phyloP scores from a whole-genome alignment of 495 filamentous ascomycete species.

The Talaromyces adpressus region DNA sequence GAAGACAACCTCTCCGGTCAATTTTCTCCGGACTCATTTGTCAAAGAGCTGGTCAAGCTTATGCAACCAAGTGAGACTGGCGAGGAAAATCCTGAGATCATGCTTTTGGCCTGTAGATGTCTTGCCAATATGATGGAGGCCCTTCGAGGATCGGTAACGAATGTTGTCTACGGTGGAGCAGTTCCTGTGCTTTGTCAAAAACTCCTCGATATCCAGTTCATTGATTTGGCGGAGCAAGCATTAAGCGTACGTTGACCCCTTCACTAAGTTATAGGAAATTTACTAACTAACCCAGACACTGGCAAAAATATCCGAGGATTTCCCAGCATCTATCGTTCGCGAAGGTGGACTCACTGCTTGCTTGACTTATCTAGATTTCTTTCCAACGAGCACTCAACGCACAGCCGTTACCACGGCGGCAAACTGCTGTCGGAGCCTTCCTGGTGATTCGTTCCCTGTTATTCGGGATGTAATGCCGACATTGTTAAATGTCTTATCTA shows the following conservation, averaged over 20 bases:
- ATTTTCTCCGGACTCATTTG: slow-evolving; percentile 88
- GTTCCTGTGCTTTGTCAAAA: slow-evolving; percentile 93
- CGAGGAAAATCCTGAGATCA: slow-evolving; percentile 93
- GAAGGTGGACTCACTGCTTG: slow-evolving; percentile 94
- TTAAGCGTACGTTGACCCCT: slow-evolving; percentile 57
- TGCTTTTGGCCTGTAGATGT: slow-evolving; percentile 93
- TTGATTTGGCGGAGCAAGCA: slow-evolving; percentile 95
- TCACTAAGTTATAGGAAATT: not conserved
- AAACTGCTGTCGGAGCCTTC: slow-evolving; percentile 95
- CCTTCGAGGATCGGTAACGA: slow-evolving; percentile 81
- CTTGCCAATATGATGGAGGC: slow-evolving; percentile 98
- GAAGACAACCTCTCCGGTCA: slow-evolving; percentile 95
- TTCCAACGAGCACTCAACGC: slow-evolving; percentile 92
- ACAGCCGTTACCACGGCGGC: slow-evolving; percentile 96
- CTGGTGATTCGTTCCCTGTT: slow-evolving; percentile 83
- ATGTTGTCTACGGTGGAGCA: slow-evolving; percentile 92
- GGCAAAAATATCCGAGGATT: slow-evolving; percentile 96
- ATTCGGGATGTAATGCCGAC: slow-evolving; percentile 94
- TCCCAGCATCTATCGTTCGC: slow-evolving; percentile 89
- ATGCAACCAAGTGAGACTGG: slow-evolving; percentile 88
- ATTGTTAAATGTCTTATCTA: slow-evolving; percentile 78
- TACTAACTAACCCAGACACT: slow-evolving; percentile 53
- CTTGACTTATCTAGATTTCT: slow-evolving; percentile 92
- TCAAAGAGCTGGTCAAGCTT: slow-evolving; percentile 86
- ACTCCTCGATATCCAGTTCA: slow-evolving; percentile 88